Conservation (phyloP, 129 eudicot species). For the Chrysanthemum lavandulifolium region DNA sequence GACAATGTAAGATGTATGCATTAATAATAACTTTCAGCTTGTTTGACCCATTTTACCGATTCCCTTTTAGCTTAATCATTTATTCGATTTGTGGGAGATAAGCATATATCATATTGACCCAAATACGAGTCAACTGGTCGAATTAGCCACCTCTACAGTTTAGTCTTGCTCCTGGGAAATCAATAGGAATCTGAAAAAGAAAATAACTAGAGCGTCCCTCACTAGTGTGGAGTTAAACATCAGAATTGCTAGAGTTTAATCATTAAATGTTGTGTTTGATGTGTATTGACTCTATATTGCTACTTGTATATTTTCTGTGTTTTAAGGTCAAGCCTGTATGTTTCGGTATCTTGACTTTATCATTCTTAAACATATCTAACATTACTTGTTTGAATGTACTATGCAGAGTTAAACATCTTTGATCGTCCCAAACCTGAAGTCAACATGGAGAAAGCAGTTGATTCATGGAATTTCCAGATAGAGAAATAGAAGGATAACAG, state of each 20-base stretch:
- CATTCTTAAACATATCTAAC: conserved; percentile 18
- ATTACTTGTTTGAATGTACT: conserved; percentile 1
- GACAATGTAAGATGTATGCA: no score
- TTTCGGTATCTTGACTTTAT: not conserved
- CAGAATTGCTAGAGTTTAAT: not conserved
- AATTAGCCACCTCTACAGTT: not conserved
- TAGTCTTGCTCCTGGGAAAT: conserved; percentile 7
- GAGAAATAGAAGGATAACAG: conserved; percentile 30
- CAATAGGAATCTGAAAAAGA: not conserved
- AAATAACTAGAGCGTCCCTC: not conserved
- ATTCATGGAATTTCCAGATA: conserved; percentile 18
- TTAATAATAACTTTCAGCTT: no score
- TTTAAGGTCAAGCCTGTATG: not conserved
- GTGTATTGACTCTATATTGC: not conserved
- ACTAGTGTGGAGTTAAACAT: no score
- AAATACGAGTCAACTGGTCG: not conserved
- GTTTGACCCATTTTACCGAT: no score
- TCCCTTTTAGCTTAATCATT: no score
- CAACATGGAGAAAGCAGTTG: conserved; percentile 25
- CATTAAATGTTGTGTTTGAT: conserved; percentile 3
- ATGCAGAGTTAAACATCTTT: conserved; percentile 23
- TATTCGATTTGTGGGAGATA: no score
- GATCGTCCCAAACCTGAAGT: not conserved
- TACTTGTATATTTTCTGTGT: conserved; percentile 5
- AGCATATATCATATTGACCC: not conserved